Percentiles rank a stretch among this genome's conserved stretches.
Conservation (phyloP, 192 early-diverging fungal species). For the Nowakowskiella sp. region DNA sequence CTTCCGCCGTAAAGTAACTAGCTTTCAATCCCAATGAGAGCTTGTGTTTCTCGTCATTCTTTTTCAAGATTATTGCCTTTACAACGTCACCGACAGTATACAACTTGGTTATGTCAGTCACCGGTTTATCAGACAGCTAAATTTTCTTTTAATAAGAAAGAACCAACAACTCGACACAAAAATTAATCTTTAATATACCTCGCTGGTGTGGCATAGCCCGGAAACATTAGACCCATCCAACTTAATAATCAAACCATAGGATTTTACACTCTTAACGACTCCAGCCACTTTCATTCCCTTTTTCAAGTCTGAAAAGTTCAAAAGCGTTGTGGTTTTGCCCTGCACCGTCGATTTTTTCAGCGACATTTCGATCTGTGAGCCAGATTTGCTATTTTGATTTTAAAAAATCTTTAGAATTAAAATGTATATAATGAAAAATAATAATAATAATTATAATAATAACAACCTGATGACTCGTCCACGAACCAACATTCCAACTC, state of each 20-base stretch:
- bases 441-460: too few relatives aligned
- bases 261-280: slow-evolving; percentile 60
- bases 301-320: slow-evolving; percentile 44
- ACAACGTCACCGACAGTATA: slow-evolving; percentile 80
- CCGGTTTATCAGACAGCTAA: slow-evolving; percentile 67
- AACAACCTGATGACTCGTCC: slow-evolving; percentile 50
- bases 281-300: slow-evolving; percentile 74
- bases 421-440: too few relatives aligned
- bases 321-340: slow-evolving; percentile 25
- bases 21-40: slow-evolving; percentile 76
- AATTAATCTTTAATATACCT: slow-evolving; percentile 28
- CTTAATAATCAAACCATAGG: slow-evolving; percentile 76
- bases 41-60: slow-evolving; percentile 58
- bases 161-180: not conserved
- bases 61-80: slow-evolving; percentile 67
- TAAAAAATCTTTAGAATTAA: too few relatives aligned
- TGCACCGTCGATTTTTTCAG: slow-evolving; percentile 51
- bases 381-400: too few relatives aligned
- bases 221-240: slow-evolving; percentile 64
- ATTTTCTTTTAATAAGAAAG: not conserved
- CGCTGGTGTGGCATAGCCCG: slow-evolving; percentile 78
- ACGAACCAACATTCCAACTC: slow-evolving; percentile 67
- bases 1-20: slow-evolving; percentile 67
- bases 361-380: slow-evolving; percentile 64
- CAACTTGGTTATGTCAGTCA: slow-evolving; percentile 59